Evolutionary conservation across 75 land plant genomes (phyloP).

Genomic region (Chamaecyparis obtusa): DNA sequence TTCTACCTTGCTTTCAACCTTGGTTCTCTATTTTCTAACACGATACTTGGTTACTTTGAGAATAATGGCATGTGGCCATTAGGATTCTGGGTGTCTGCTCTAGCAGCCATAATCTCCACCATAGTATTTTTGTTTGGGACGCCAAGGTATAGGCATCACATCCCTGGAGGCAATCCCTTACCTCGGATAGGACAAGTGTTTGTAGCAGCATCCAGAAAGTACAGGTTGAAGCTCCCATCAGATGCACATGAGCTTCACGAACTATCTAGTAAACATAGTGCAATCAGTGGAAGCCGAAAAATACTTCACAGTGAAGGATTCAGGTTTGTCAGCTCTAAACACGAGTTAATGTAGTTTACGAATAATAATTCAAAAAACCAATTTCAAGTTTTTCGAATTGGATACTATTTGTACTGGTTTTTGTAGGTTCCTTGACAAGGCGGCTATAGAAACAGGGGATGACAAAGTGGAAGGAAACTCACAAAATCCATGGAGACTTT

Average conservation of each 20-base stretch:
- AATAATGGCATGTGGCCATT: conserved; percentile 60
- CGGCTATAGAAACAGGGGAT: conserved; percentile 36
- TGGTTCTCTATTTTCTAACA: conserved; percentile 80
- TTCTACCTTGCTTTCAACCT: conserved; percentile 75
- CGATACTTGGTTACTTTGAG: conserved; percentile 73
- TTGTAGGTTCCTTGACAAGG: conserved; percentile 66
- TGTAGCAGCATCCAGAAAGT: conserved; percentile 58
- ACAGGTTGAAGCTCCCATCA: conserved; percentile 30
- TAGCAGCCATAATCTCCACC: conserved; percentile 39
- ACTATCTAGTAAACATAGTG: conserved; percentile 2
- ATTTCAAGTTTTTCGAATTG: neutral
- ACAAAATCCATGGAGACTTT: conserved; percentile 51
- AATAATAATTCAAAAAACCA: neutral
- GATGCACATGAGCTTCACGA: neutral
- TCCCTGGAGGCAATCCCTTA: conserved; percentile 73
- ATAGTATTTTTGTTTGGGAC: conserved; percentile 42
- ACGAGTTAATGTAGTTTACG: no score
- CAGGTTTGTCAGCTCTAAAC: conserved; percentile 36
- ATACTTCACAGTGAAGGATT: conserved; percentile 58
- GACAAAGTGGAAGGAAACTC: neutral
- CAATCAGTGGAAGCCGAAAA: conserved; percentile 30
- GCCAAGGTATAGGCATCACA: conserved; percentile 44
- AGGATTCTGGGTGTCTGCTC: conserved; percentile 64
- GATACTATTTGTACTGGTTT: neutral
- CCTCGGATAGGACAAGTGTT: conserved; percentile 76